These are phyloP conservation scores for Clarireedia monteithiana DNA, from an alignment of 2,329 filamentous ascomycete species.

Conservation along the genomic window DNA sequence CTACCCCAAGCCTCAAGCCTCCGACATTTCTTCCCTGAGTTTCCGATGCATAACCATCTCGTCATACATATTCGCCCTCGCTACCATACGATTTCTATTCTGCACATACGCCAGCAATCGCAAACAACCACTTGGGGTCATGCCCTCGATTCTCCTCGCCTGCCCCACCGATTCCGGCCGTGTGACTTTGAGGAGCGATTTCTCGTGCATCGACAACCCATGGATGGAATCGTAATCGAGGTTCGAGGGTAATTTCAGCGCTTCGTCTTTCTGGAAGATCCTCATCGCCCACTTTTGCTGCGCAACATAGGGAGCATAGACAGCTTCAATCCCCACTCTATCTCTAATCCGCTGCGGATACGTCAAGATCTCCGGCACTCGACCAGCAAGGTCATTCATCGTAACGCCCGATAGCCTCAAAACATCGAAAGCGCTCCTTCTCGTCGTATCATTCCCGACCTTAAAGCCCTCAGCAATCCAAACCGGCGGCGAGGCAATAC, in stretches of 20 bases:
- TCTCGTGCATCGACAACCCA: constrained; percentile 76
- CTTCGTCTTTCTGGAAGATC: constrained; percentile 69
- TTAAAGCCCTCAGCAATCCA: constrained; percentile 68
- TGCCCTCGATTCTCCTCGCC: constrained; percentile 78
- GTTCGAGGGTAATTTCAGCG: constrained; percentile 60
- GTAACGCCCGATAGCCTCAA: constrained; percentile 58
- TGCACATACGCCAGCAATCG: constrained; percentile 55
- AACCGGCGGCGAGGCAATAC: constrained; percentile 48
- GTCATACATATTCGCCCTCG: constrained; percentile 15
- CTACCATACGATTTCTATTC: constrained; percentile 12
- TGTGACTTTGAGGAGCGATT: constrained; percentile 58
- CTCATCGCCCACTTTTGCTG: constrained; percentile 61
- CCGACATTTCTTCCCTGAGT: too few species aligned
- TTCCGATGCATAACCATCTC: constrained; percentile 3
- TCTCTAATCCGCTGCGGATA: constrained; percentile 53
- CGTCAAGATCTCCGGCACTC: constrained; percentile 47
- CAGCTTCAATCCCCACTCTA: constrained; percentile 72
- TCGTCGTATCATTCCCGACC: constrained; percentile 56
- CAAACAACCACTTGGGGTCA: constrained; percentile 53
- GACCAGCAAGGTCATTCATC: constrained; percentile 46
- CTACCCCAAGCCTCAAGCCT: too few species aligned
- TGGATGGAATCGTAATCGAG: constrained; percentile 68
- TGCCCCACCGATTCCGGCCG: constrained; percentile 82
- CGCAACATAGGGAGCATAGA: constrained; percentile 79
- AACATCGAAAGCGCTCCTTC: constrained; percentile 71